Evolutionary conservation across 177 flowering plant genomes (phyloP), one percentile per base, ranked within the genome.

Genomic region (Telopea speciosissima): DNA sequence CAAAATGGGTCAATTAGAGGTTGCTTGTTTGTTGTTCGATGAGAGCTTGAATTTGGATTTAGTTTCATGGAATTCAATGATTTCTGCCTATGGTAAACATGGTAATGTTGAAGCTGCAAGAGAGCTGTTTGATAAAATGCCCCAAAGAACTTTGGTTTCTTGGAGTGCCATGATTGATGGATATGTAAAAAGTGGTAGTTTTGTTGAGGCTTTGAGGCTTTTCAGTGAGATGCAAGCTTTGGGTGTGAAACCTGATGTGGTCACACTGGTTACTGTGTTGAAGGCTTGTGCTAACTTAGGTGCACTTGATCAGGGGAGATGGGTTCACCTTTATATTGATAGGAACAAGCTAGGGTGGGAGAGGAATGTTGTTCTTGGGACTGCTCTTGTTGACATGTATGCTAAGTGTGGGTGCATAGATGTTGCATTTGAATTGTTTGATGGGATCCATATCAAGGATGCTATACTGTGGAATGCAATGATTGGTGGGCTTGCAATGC

Each of bases 81-180:
- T 79, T 8, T 66, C 73, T 54, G 75, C 68, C 14, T 74, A 73
- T 71, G 69, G 71, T 62, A 72, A 68, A 66, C 42, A 52, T 45
- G 82, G 79, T 36, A 71, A 79, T 63, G 67, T 74, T 44, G 62
- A 69, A 49, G 28, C 71, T 61, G 82, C 79, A 10, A 61, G 69
- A 22, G 65, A 67, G n/a, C 26, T 79, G 52, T 79, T 79, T 44
- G 77, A 74, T 22, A 63, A 52, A 54, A 79, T 79, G 79, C 82
- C 75, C 1, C 60, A 70, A 31, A 74, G 70, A 72, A 77, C 61
- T 58, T 68, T 77, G 68, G 76, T 80, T 69, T 80, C 82, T 24
- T 80, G 82, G 82, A 72, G 76, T 70, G 82, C 77, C 3, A 66
- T 80, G 76, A 77, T 80, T 17, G 73, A 77, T 77, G 78, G 78